A percentile compares a stretch with the other conserved stretches of the same genome.
These are phyloP conservation scores for Zygosaccharomyces sapae DNA, from an alignment of 1,139 yeast species.

Conservation along the genomic window DNA sequence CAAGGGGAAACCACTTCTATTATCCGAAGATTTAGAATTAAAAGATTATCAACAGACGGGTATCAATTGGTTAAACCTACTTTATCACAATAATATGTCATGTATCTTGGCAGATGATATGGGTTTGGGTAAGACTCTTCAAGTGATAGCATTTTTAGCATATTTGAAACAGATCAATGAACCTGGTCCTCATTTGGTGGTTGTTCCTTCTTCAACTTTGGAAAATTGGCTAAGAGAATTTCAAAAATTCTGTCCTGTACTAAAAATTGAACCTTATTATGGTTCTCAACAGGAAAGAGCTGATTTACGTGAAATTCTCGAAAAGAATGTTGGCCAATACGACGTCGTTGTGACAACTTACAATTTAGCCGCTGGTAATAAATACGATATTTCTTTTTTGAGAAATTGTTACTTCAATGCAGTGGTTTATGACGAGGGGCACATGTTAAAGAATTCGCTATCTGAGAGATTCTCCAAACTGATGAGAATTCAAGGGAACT, in stretches of 20 bases:
- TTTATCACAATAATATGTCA: constrained; percentile 73
- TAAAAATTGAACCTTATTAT: constrained; percentile 86
- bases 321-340: constrained; percentile 50
- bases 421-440: constrained; percentile 96
- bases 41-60: constrained; percentile 95
- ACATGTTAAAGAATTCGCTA: constrained; percentile 83
- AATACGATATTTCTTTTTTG: constrained; percentile 75
- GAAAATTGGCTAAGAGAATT: constrained; percentile 98
- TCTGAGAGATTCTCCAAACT: constrained; percentile 83
- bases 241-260: constrained; percentile 75
- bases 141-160: constrained; percentile 89
- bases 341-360: constrained; percentile 95
- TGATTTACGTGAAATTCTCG: constrained; percentile 68
- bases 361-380: constrained; percentile 82
- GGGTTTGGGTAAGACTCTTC: constrained; percentile 97
- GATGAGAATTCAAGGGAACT: constrained; percentile 75
- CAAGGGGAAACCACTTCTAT: constrained; percentile 62
- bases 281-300: constrained; percentile 84
- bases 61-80: constrained; percentile 80
- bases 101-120: constrained; percentile 97
- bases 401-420: constrained; percentile 73
- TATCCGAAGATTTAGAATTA: constrained; percentile 60
- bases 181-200: constrained; percentile 73
- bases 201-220: constrained; percentile 93
- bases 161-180: constrained; percentile 62